phyloP scores from a whole-genome alignment of 2,329 filamentous ascomycete species.

The Dothidotthia symphoricarpi region DNA sequence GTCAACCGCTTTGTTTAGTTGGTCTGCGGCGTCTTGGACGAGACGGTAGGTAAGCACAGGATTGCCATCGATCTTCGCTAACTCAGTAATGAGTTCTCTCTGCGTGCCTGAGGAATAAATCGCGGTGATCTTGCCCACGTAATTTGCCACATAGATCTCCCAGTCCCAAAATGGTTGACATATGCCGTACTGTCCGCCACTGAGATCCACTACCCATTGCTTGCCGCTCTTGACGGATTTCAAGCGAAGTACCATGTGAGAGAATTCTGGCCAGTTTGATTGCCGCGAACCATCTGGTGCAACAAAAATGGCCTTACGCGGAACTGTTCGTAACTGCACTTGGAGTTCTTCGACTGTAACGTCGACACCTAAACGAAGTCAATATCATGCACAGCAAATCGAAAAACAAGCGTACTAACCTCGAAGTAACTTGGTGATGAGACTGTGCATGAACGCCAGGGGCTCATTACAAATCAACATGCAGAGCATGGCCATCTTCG shows the following conservation, averaged over 20 bases:
- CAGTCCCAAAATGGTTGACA: background rate
- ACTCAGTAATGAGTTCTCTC: background rate
- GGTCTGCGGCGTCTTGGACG: background rate
- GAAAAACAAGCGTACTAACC: background rate
- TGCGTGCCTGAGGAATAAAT: background rate
- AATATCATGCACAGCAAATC: background rate
- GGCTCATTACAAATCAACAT: slow-evolving; percentile 3
- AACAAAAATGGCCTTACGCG: background rate
- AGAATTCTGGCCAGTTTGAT: background rate
- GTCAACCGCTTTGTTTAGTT: background rate
- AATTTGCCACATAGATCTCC: background rate
- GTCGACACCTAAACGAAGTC: background rate
- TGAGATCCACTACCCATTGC: slow-evolving; percentile 1
- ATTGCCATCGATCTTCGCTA: background rate
- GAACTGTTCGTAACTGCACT: background rate
- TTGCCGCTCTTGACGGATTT: background rate
- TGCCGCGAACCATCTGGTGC: background rate
- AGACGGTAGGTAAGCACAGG: background rate
- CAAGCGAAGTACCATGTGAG: background rate
- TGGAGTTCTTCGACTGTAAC: background rate
- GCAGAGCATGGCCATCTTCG: background rate
- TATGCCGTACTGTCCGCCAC: slow-evolving; percentile 1
- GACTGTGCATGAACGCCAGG: background rate
- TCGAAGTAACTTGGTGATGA: background rate
- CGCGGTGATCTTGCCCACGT: background rate